Evolutionary conservation across 306 rosid genomes (phyloP).

Genomic region (Arachis hypogaea): DNA sequence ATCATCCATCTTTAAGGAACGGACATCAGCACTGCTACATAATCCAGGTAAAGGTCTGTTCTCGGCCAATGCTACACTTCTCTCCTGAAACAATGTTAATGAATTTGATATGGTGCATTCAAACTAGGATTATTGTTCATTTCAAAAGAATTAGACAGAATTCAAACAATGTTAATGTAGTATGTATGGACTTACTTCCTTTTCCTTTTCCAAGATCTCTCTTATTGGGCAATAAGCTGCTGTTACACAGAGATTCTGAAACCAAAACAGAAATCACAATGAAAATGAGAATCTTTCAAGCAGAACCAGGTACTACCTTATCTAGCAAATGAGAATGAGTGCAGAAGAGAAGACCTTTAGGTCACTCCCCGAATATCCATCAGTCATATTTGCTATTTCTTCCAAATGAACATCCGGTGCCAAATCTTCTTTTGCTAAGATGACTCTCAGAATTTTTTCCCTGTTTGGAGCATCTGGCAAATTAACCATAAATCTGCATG

Average conservation of each 20-base stretch:
- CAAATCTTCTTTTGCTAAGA: conserved; percentile 87
- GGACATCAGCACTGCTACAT: conserved; percentile 70
- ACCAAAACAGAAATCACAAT: conserved; percentile 29
- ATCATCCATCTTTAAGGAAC: conserved; percentile 82
- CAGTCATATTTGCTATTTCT: conserved; percentile 82
- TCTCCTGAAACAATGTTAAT: conserved; percentile 59
- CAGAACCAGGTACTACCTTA: conserved; percentile 10
- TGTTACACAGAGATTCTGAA: conserved; percentile 89
- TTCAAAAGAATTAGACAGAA: neutral
- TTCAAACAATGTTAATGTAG: neutral
- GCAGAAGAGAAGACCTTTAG: conserved; percentile 63
- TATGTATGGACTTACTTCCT: conserved; percentile 57
- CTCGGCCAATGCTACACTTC: conserved; percentile 59
- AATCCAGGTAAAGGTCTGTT: conserved; percentile 66
- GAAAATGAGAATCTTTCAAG: conserved; percentile 10
- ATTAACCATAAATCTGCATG: conserved; percentile 88
- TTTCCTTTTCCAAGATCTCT: conserved; percentile 91
- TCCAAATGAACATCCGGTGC: conserved; percentile 77
- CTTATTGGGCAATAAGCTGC: conserved; percentile 92
- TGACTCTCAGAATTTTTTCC: conserved; percentile 77
- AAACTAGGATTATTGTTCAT: neutral
- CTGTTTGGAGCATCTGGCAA: conserved; percentile 86
- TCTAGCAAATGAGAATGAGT: conserved; percentile 19
- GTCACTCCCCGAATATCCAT: conserved; percentile 97
- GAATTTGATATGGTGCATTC: neutral